Conservation (phyloP, 1,284 basidiomycete genomes). For the Rhodotorula sp. region DNA sequence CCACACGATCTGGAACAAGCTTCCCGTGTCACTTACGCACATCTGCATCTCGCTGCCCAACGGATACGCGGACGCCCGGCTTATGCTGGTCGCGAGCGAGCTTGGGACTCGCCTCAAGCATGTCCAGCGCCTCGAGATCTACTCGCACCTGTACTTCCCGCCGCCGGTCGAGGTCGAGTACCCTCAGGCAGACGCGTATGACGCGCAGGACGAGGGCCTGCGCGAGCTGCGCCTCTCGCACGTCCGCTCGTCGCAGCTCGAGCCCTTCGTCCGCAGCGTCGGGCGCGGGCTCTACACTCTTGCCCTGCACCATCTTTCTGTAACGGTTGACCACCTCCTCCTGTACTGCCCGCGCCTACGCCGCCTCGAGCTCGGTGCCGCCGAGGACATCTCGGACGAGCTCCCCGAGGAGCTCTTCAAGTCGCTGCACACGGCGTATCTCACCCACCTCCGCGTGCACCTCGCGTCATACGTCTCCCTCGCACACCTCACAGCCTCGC, state of each 20-base stretch:
- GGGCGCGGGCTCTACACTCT: constrained; percentile 18
- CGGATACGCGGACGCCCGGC: constrained; percentile 1
- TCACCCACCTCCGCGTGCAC: constrained; percentile 23
- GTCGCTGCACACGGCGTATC: neutral
- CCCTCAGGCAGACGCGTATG: neutral
- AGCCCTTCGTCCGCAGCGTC: constrained; percentile 10
- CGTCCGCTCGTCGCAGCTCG: neutral
- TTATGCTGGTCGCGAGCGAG: neutral
- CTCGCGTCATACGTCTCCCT: neutral
- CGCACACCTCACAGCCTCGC: neutral
- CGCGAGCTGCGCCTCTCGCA: constrained; percentile 24
- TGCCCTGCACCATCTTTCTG: constrained; percentile 11
- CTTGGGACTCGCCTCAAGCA: constrained; percentile 2
- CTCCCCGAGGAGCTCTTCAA: neutral
- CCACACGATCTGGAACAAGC: constrained; percentile 12
- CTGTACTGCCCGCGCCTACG: constrained; percentile 2
- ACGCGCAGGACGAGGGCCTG: neutral
- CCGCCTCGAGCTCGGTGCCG: constrained; percentile 28
- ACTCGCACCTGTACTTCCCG: constrained; percentile 29
- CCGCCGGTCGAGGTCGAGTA: constrained; percentile 14
- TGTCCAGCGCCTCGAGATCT: constrained; percentile 26
- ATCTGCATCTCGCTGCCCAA: constrained; percentile 23
- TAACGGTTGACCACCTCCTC: neutral
- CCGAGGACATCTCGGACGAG: too few relatives aligned
- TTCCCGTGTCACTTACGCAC: constrained; percentile 14